These are phyloP conservation scores for Suillus discolor DNA, from an alignment of 768 basidiomycete genomes.

Conservation along the genomic window DNA sequence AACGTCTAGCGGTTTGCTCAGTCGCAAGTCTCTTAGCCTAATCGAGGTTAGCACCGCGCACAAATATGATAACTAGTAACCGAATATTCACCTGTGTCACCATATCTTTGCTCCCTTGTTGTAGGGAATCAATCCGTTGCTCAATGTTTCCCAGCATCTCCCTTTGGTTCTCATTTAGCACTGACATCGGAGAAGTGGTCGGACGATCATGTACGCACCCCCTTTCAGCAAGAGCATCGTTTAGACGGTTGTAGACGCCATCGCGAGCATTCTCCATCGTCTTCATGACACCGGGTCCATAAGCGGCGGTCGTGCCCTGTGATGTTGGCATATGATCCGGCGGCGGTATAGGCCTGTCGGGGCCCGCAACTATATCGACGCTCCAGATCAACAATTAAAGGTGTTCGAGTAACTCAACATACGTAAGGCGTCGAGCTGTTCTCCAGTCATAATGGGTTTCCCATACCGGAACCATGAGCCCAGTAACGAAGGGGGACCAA, in stretches of 20 bases:
- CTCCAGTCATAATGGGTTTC: conserved; percentile 51
- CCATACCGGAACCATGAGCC: conserved; percentile 59
- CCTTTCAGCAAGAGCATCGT: conserved; percentile 61
- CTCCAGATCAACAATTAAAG: not conserved
- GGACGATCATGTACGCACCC: conserved; percentile 44
- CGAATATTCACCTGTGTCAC: conserved; percentile 50
- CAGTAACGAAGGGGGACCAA: conserved; percentile 57
- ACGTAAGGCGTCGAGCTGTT: conserved; percentile 63
- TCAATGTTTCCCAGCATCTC: conserved; percentile 64
- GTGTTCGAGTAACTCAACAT: conserved; percentile 25
- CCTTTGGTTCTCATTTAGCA: conserved; percentile 32
- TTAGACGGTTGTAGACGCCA: conserved; percentile 47
- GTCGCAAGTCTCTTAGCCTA: conserved; percentile 67
- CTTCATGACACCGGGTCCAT: conserved; percentile 25
- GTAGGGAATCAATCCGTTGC: conserved; percentile 64
- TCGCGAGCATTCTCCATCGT: conserved; percentile 39
- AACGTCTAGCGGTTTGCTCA: conserved; percentile 63
- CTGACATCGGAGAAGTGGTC: not conserved
- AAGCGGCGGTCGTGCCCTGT: conserved; percentile 25
- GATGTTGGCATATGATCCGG: conserved; percentile 12
- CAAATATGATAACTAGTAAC: too few species aligned
- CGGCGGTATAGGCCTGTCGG: conserved; percentile 56
- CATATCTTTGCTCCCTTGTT: conserved; percentile 68
- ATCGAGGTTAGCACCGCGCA: not conserved
- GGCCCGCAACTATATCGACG: conserved; percentile 57